Percentiles rank a stretch among this genome's conserved stretches.
These are phyloP conservation scores for Tolypocladium capitatum DNA, from an alignment of 2,329 filamentous ascomycete genomes.

Conservation along the genomic window DNA sequence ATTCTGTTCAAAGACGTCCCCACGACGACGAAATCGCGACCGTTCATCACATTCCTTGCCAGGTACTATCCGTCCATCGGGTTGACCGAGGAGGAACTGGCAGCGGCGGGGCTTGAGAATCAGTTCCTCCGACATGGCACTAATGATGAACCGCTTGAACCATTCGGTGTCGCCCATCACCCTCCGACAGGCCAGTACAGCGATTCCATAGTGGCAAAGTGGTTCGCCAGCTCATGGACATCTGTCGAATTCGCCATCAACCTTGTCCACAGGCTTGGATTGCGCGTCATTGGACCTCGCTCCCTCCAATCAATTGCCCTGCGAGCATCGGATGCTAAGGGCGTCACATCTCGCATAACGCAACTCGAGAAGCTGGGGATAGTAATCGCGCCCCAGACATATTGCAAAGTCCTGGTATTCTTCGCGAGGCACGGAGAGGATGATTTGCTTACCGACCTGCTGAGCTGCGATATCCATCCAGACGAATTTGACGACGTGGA, in stretches of 20 bases:
- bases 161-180: background rate
- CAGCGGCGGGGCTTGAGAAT: slow-evolving; percentile 5
- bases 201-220: slow-evolving; percentile 56
- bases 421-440: slow-evolving; percentile 47
- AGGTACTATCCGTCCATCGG: slow-evolving; percentile 29
- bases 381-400: slow-evolving; percentile 46
- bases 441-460: slow-evolving; percentile 29
- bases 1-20: slow-evolving; percentile 29
- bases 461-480: slow-evolving; percentile 39
- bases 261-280: slow-evolving; percentile 55
- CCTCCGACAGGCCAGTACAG: slow-evolving; percentile 11
- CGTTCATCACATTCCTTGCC: slow-evolving; percentile 34
- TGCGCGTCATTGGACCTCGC: slow-evolving; percentile 59
- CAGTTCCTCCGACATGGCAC: background rate
- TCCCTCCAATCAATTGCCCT: slow-evolving; percentile 67
- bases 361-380: slow-evolving; percentile 52
- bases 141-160: background rate
- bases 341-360: slow-evolving; percentile 44
- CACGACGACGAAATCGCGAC: slow-evolving; percentile 22
- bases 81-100: slow-evolving; percentile 24
- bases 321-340: slow-evolving; percentile 42
- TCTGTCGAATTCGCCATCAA: slow-evolving; percentile 59
- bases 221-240: slow-evolving; percentile 64
- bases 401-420: slow-evolving; percentile 49
- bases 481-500: slow-evolving; percentile 38